These are phyloP conservation scores for Pestalotiopsis sp. DNA, from an alignment of 2,329 filamentous ascomycete genomes.

Conservation along the genomic window DNA sequence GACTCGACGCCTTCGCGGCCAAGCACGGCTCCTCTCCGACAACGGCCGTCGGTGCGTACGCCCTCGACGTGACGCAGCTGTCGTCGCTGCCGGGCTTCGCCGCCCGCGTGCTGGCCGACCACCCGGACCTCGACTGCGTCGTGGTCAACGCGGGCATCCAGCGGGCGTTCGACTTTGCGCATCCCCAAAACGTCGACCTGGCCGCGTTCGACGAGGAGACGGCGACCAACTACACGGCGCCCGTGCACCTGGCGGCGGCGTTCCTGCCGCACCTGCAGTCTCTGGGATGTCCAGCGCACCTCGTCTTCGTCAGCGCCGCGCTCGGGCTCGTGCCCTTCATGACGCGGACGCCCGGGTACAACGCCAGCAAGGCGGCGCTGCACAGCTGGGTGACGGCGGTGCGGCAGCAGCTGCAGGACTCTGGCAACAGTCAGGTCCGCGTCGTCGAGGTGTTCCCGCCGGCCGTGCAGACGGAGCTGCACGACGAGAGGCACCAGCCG, in stretches of 20 bases:
- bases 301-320: constrained; percentile 30
- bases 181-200: constrained; percentile 42
- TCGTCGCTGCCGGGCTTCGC: constrained; percentile 35
- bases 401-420: constrained; percentile 43
- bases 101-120: constrained; percentile 30
- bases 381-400: constrained; percentile 44
- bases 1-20: constrained; percentile 45
- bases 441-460: constrained; percentile 47
- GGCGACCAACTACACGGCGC: constrained; percentile 45
- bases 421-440: constrained; percentile 27
- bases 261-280: constrained; percentile 44
- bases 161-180: constrained; percentile 41
- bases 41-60: constrained; percentile 29
- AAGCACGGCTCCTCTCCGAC: constrained; percentile 33
- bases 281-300: constrained; percentile 14
- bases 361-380: constrained; percentile 50
- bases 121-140: constrained; percentile 51
- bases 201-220: constrained; percentile 39
- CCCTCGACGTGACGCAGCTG: constrained; percentile 44
- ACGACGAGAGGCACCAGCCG: constrained; percentile 38
- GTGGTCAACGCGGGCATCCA: constrained; percentile 54
- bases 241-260: constrained; percentile 44
- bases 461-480: constrained; percentile 45
- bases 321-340: constrained; percentile 42
- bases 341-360: constrained; percentile 45